Evolutionary conservation across 106 monocot genomes (phyloP).

Genomic region (Amphibolis antarctica): DNA sequence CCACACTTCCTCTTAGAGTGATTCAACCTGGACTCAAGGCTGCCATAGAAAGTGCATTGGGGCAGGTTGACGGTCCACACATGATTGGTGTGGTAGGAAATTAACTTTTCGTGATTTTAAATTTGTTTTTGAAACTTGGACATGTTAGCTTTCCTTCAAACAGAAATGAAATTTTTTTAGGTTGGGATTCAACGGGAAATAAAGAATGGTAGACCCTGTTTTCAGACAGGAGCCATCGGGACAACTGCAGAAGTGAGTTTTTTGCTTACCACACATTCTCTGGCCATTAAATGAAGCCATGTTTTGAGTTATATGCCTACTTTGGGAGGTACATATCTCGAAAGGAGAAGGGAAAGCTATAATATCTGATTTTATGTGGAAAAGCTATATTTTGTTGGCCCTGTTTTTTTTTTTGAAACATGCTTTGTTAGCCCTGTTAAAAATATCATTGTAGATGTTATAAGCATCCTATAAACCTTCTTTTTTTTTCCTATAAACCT

Average conservation of each 20-base stretch:
- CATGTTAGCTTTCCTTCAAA: neutral
- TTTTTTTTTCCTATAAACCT: no score
- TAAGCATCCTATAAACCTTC: no score
- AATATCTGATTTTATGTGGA: no score
- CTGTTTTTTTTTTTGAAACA: no score
- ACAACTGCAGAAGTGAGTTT: constrained; percentile 35
- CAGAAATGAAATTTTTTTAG: constrained; percentile 18
- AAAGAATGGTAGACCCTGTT: constrained; percentile 14
- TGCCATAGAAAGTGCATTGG: constrained; percentile 62
- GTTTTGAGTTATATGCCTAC: no score
- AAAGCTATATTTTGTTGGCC: no score
- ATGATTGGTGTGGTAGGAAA: constrained; percentile 76
- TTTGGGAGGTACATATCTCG: no score
- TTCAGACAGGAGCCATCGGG: constrained; percentile 28
- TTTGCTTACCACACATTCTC: neutral
- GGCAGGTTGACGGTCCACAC: constrained; percentile 48
- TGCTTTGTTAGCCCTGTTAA: no score
- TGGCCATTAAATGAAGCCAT: no score
- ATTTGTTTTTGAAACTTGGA: neutral
- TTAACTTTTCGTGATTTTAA: neutral
- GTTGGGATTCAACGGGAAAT: constrained; percentile 32
- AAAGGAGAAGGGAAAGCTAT: no score
- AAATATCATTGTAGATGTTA: no score
- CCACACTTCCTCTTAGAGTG: constrained; percentile 70
- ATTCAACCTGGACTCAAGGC: constrained; percentile 45